Conservation (phyloP, 768 basidiomycete genomes). For the Lactarius hatsudake region DNA sequence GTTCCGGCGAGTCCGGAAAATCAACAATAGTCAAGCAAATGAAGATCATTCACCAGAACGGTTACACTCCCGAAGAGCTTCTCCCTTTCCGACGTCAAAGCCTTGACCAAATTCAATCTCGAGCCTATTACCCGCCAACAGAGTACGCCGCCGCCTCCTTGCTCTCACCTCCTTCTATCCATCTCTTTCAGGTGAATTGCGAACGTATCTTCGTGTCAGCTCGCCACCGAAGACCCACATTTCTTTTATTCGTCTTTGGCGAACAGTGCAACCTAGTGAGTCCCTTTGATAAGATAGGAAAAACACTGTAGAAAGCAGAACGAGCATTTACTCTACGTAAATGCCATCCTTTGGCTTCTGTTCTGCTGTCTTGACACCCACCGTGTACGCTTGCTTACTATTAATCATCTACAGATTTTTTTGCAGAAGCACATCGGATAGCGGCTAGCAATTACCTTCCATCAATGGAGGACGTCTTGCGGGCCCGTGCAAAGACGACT, state of each 20-base stretch:
- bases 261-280: constrained; percentile 91
- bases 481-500: constrained; percentile 85
- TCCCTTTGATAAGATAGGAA: constrained; percentile 22
- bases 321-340: neutral
- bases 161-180: constrained; percentile 26
- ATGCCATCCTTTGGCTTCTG: neutral
- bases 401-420: constrained; percentile 63
- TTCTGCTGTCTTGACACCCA: no score
- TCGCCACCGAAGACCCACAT: constrained; percentile 38
- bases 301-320: no score
- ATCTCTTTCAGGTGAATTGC: constrained; percentile 39
- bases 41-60: constrained; percentile 96
- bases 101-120: constrained; percentile 82
- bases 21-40: constrained; percentile 97
- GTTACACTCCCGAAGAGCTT: constrained; percentile 56
- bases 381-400: neutral
- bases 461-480: constrained; percentile 79
- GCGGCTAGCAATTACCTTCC: constrained; percentile 79
- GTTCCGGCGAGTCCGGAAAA: constrained; percentile 94
- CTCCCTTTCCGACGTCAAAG: constrained; percentile 72
- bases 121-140: constrained; percentile 68
- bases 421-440: constrained; percentile 74
- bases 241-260: constrained; percentile 59
- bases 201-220: constrained; percentile 60
- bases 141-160: constrained; percentile 37